These are phyloP conservation scores for Fusarium siculi DNA, from an alignment of 2,329 filamentous ascomycete genomes.

Conservation along the genomic window DNA sequence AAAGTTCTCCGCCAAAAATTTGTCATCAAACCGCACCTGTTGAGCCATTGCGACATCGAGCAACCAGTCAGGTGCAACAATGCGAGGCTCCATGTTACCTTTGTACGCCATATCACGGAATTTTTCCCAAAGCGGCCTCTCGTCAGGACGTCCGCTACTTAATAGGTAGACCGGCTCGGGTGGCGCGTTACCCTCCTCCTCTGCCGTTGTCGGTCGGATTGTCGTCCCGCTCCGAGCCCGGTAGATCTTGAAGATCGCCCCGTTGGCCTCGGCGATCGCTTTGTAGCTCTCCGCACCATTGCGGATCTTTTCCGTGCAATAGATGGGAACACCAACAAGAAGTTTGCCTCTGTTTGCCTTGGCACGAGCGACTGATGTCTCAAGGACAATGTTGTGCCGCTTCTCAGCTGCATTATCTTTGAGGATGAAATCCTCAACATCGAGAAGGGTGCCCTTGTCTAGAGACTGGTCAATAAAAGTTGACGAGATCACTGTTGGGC, in stretches of 20 bases:
- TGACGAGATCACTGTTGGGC: constrained; percentile 79
- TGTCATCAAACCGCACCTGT: constrained; percentile 73
- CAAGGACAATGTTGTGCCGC: constrained; percentile 75
- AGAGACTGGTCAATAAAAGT: constrained; percentile 83
- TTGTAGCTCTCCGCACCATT: constrained; percentile 88
- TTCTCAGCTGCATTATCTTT: constrained; percentile 79
- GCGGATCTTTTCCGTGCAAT: constrained; percentile 82
- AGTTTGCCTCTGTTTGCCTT: constrained; percentile 80
- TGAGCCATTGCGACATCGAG: constrained; percentile 91
- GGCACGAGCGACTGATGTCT: constrained; percentile 75
- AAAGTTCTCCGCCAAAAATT: constrained; percentile 65
- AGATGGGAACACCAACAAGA: constrained; percentile 80
- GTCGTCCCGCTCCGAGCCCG: constrained; percentile 76
- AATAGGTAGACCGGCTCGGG: constrained; percentile 85
- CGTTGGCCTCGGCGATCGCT: constrained; percentile 87
- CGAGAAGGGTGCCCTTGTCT: constrained; percentile 71
- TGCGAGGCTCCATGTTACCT: constrained; percentile 80
- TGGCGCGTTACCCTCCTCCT: constrained; percentile 69
- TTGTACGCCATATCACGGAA: constrained; percentile 83
- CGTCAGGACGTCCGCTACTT: constrained; percentile 72
- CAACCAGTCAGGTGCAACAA: constrained; percentile 90
- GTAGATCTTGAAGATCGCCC: constrained; percentile 83
- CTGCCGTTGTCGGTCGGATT: constrained; percentile 71
- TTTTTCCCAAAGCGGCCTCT: constrained; percentile 79
- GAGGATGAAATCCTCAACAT: constrained; percentile 73